A percentile compares a stretch with the other conserved stretches of the same genome.
phyloP scores from a whole-genome alignment of 768 basidiomycete genomes.

The Suillus americanus region DNA sequence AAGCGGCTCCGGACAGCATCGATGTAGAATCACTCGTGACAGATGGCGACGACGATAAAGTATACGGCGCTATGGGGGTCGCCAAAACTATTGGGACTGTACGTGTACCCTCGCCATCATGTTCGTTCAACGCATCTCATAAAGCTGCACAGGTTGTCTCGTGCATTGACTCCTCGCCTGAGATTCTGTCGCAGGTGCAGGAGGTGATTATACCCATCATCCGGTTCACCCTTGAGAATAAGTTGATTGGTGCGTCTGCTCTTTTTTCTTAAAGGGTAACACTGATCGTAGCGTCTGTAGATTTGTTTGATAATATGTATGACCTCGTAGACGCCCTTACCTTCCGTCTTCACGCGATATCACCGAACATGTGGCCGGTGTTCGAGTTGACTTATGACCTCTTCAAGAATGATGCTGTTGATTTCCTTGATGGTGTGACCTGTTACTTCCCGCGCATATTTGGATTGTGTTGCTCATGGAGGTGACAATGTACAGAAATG shows the following conservation, averaged over 20 bases:
- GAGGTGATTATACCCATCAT: slow-evolving; percentile 81
- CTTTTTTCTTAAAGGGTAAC: background rate
- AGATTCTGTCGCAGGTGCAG: slow-evolving; percentile 77
- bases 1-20: slow-evolving; percentile 45
- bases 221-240: slow-evolving; percentile 71
- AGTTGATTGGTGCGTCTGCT: slow-evolving; percentile 61
- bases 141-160: slow-evolving; percentile 60
- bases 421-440: slow-evolving; percentile 78
- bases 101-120: slow-evolving; percentile 21
- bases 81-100: slow-evolving; percentile 58
- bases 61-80: background rate
- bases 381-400: slow-evolving; percentile 80
- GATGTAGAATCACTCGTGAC: slow-evolving; percentile 57
- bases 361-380: slow-evolving; percentile 84
- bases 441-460: background rate
- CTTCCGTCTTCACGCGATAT: slow-evolving; percentile 74
- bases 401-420: slow-evolving; percentile 81
- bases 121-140: background rate
- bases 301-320: slow-evolving; percentile 85
- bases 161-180: slow-evolving; percentile 69
- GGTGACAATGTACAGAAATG: slow-evolving; percentile 60
- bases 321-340: slow-evolving; percentile 84
- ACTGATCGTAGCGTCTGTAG: slow-evolving; percentile 34
- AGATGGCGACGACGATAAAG: slow-evolving; percentile 64
- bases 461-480: background rate